Evolutionary conservation across 305 asterid genomes (phyloP).

Genomic region (Caryopteris hybrid): DNA sequence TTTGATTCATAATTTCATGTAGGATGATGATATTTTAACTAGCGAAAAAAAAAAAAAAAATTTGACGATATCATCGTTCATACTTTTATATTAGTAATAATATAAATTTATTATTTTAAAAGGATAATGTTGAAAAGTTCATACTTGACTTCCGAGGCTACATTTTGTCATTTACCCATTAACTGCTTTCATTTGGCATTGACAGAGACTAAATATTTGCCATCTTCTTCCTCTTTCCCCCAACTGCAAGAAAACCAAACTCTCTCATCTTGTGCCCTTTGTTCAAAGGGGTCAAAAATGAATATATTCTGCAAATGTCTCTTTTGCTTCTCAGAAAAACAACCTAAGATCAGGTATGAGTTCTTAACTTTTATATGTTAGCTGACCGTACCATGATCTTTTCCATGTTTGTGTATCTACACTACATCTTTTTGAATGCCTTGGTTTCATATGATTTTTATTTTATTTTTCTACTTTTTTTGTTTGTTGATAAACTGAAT

Average conservation of each 20-base stretch:
- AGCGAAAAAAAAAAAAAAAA: too few relatives aligned
- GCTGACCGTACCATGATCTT: neutral
- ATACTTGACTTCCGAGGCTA: conserved; percentile 38
- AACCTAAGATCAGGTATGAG: conserved; percentile 27
- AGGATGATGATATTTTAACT: too few relatives aligned
- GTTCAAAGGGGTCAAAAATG: neutral
- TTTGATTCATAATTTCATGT: too few relatives aligned
- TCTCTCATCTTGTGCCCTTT: conserved; percentile 2
- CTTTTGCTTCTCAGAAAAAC: conserved; percentile 22
- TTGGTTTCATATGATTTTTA: neutral
- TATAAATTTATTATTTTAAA: too few relatives aligned
- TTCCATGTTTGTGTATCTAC: neutral
- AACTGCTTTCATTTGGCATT: conserved; percentile 22
- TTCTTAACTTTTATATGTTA: neutral
- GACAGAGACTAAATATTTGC: conserved; percentile 18
- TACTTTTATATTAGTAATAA: too few relatives aligned
- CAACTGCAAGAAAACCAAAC: neutral
- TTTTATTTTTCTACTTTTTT: neutral
- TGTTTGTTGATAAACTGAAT: neutral
- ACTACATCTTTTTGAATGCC: neutral
- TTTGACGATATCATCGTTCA: too few relatives aligned
- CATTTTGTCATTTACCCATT: conserved; percentile 20
- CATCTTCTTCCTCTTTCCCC: conserved; percentile 16
- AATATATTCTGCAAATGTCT: conserved; percentile 20
- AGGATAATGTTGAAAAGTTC: neutral